phyloP scores from a whole-genome alignment of 768 basidiomycete genomes.

The Lactarius akahatsu region DNA sequence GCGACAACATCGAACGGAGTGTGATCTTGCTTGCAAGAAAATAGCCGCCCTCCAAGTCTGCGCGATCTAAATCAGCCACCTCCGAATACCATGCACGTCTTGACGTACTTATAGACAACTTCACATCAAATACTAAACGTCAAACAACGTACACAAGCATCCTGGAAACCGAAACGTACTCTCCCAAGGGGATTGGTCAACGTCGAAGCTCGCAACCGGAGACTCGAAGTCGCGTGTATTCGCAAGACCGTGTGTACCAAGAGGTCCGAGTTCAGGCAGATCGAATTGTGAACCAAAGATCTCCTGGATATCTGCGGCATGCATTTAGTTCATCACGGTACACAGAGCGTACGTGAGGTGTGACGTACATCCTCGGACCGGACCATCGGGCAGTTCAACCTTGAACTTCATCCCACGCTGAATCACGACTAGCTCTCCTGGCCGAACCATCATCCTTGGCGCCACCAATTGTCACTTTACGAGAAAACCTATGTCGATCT shows the following conservation, averaged over 20 bases:
- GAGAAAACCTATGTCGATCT: slow-evolving; percentile 10
- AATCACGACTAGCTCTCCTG: slow-evolving; percentile 64
- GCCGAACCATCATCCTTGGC: slow-evolving; percentile 55
- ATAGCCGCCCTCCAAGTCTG: slow-evolving; percentile 56
- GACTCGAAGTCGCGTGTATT: slow-evolving; percentile 62
- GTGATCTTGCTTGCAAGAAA: slow-evolving; percentile 55
- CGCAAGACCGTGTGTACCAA: slow-evolving; percentile 66
- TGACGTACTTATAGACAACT: slow-evolving; percentile 15
- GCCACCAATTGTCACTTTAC: neutral
- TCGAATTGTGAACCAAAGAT: slow-evolving; percentile 63
- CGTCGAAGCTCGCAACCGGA: slow-evolving; percentile 63
- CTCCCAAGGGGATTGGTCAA: slow-evolving; percentile 61
- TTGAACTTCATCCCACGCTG: slow-evolving; percentile 69
- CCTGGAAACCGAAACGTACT: slow-evolving; percentile 38
- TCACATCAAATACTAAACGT: slow-evolving; percentile 50
- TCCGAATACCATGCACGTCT: neutral
- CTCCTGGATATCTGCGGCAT: slow-evolving; percentile 53
- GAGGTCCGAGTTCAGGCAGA: slow-evolving; percentile 63
- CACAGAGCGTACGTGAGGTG: neutral
- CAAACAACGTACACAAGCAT: neutral
- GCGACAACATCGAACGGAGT: slow-evolving; percentile 74
- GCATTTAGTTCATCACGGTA: neutral
- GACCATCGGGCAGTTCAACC: slow-evolving; percentile 40
- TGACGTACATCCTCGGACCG: slow-evolving; percentile 23
- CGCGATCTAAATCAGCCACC: neutral